Evolutionary conservation across 495 filamentous ascomycete genomes (phyloP), one percentile per base, ranked within the genome.

Genomic region (Alectoria sarmentosa): DNA sequence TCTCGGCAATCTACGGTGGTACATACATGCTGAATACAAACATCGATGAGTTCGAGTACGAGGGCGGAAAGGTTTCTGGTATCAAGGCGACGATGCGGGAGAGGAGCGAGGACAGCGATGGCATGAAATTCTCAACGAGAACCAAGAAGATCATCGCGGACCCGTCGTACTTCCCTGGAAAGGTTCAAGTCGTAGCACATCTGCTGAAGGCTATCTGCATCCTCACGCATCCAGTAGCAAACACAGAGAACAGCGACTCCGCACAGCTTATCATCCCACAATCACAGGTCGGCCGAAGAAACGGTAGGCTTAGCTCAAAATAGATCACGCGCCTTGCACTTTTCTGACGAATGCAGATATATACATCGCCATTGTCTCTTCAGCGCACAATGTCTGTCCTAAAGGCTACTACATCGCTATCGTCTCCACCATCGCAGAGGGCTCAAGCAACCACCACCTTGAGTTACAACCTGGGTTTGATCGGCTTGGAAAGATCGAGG

Each of bases 381-480:
- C 91, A 36, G 90, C 93, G 13, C 95, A 98, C 81, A 98, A 96
- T 73, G 95, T 98, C 70, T 98, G 95, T 79, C 94, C 95, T 62
- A 96, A 96, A 82, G 94, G 92, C 49, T 98, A 97, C 83, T 98
- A 96, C 80, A 91, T 99, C 69, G 95, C 94, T 66, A 97, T 96
- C 69, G 92, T 99, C 61, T 96, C 91, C 58, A 99, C 95, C 64
- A 96, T 99, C 69, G 90, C 96, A 69, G 94, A 99, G 81, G 87
- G 86, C 48, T 79, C 85, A 66, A 86, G 88, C 65, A 98, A 99
- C 81, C 92, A 95, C 78, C 95, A 98, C 75, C 75, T 96, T 34
- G 94, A 99, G 78, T 86, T 99, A 6, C 88, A 92, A 74, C 87
- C 92, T 30, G 94, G 94, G 64, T 89, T 99, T 67, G 92, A 98